Evolutionary conservation across 106 monocot genomes (phyloP), one percentile per base, ranked within the genome.

Genomic region (Dendrobium nobile): DNA sequence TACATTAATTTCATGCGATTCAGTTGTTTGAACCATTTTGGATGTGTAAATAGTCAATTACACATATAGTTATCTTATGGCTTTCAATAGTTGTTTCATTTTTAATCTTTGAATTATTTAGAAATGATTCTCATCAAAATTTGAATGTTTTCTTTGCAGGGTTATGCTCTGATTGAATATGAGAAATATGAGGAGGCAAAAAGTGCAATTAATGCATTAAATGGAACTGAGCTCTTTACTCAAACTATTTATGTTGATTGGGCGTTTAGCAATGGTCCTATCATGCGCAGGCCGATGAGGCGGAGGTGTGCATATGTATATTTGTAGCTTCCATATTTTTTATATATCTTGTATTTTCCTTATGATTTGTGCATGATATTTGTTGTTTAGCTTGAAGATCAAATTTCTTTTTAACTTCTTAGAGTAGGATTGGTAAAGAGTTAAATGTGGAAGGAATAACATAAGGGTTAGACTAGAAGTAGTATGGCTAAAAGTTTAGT

Each of bases 111-210:
- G 19, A 43, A 44, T 43, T 74, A 22, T 43, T 74, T 74, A 74
- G 18, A 74, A 41, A 19, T 44, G 20, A 22, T 18, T 7, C 42
- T 42, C 41, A 41, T 74, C 18, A 74, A 20, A 74, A 15, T 44
- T 61, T 7, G 5, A 33, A 70, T 44, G 37, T 74, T 74, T 74
- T 74, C n/a, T 74, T 40, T 47, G 22, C 77, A 97, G 96, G 96
- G 96, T 9, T 97, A 97, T 87, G 96, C 92, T 7, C 76, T 97
- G 37, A 92, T 97, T 84, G 96, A 97, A 79, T 97, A 97, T 51
- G 96, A 94, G 82, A 92, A 78, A 43, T 92, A 78, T 17, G 78
- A 92, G 43, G 96, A 97, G 80, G 96, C 96, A 54, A 85, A 85
- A 11, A 83, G 86, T 80, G 96, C 96, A 54, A 94, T 97, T 73